Conservation (phyloP, 1,284 basidiomycete species). For the Tranzscheliella williamsii region DNA sequence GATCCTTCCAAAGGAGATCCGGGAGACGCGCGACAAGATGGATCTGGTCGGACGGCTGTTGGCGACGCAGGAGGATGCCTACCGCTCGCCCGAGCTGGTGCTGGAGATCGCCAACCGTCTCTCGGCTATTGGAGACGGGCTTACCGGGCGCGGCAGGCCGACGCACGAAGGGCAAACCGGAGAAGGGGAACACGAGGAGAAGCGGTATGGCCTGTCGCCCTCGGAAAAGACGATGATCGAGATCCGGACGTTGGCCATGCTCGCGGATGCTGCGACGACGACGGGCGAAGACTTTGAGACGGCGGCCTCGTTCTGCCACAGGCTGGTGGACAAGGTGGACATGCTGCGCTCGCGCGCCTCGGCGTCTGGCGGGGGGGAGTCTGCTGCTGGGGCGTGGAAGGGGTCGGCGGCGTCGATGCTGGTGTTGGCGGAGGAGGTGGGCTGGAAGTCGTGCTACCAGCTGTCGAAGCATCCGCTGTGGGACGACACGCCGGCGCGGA, state of each 20-base stretch:
- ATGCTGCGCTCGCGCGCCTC: not conserved
- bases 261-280: conserved; percentile 24
- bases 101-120: conserved; percentile 22
- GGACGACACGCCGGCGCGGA: conserved; percentile 19
- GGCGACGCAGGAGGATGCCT: conserved; percentile 16
- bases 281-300: conserved; percentile 20
- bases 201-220: not conserved
- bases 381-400: not conserved
- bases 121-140: not conserved
- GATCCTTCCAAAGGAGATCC: conserved; percentile 25
- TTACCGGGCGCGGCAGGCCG: not conserved
- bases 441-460: conserved; percentile 24
- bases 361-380: not conserved
- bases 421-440: conserved; percentile 7
- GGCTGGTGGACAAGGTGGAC: conserved; percentile 13
- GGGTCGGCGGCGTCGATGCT: conserved; percentile 1
- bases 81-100: conserved; percentile 29
- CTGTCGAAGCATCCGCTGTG: conserved; percentile 32
- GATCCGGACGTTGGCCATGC: conserved; percentile 28
- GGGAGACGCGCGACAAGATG: conserved; percentile 14
- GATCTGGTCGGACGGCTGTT: conserved; percentile 19
- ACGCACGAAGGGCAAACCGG: not conserved
- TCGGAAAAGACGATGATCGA: conserved; percentile 10
- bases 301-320: conserved; percentile 11
- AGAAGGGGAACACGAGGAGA: not conserved